phyloP scores from a whole-genome alignment of 2,329 filamentous ascomycete species.

The Cordyceps cateniannulata region DNA sequence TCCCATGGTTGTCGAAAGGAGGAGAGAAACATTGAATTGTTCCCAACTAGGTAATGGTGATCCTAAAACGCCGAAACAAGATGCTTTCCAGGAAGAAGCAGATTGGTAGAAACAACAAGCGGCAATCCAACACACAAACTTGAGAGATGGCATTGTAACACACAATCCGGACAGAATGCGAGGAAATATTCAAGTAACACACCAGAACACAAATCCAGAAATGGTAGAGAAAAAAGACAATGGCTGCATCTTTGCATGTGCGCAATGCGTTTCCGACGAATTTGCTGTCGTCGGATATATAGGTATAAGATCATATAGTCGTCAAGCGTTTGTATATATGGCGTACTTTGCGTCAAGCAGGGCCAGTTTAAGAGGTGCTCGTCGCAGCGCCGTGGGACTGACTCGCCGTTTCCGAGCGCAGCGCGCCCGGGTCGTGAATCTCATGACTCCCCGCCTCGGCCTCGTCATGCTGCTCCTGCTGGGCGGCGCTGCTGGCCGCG shows the following conservation, averaged over 20 bases:
- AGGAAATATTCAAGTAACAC: background rate
- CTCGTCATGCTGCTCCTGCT: background rate
- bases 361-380: background rate
- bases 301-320: background rate
- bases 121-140: background rate
- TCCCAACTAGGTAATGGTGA: background rate
- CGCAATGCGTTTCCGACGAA: background rate
- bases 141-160: too few species aligned
- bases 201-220: background rate
- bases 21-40: background rate
- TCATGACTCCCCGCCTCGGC: background rate
- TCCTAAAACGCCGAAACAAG: background rate
- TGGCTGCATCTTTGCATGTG: background rate
- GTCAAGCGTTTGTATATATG: background rate
- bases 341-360: too few species aligned
- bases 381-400: background rate
- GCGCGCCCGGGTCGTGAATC: constrained; percentile 1
- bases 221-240: background rate
- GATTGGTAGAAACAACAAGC: background rate
- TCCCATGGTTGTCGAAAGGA: background rate
- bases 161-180: background rate
- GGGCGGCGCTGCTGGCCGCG: constrained; percentile 9
- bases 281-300: background rate
- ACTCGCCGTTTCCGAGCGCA: background rate
- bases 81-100: background rate